Conservation (phyloP, 345 rosid species). For the Trapa incisa region DNA sequence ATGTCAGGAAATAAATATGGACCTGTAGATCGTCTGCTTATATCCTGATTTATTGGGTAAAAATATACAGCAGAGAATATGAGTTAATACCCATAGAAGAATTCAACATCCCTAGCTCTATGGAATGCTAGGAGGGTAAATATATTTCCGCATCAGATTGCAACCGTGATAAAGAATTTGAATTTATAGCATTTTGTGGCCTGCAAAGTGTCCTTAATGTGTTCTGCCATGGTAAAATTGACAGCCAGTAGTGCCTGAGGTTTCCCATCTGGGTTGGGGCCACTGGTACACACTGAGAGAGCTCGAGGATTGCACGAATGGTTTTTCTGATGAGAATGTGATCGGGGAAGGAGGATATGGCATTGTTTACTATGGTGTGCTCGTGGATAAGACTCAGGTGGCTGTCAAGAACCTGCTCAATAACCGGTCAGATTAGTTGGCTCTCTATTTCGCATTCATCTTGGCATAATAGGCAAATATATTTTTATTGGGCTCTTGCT, state of each 20-base stretch:
- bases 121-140: too few relatives aligned
- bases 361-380: conserved; percentile 70
- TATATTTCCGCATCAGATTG: too few relatives aligned
- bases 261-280: conserved; percentile 47
- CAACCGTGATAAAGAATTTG: neutral
- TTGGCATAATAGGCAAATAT: neutral
- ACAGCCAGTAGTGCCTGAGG: conserved; percentile 36
- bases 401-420: conserved; percentile 90
- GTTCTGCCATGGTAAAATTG: neutral
- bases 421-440: conserved; percentile 39
- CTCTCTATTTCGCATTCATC: neutral
- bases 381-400: conserved; percentile 49
- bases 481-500: neutral
- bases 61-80: too few relatives aligned
- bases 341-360: conserved; percentile 96
- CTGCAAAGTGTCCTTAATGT: neutral
- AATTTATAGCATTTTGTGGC: neutral
- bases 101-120: too few relatives aligned
- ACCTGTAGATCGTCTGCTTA: too few relatives aligned
- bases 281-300: conserved; percentile 65
- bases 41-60: too few relatives aligned
- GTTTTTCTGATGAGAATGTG: conserved; percentile 63
- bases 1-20: too few relatives aligned
- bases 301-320: conserved; percentile 65
- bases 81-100: too few relatives aligned